Conservation (phyloP, 2,329 filamentous ascomycete genomes). For the Exophiala mesophila region DNA sequence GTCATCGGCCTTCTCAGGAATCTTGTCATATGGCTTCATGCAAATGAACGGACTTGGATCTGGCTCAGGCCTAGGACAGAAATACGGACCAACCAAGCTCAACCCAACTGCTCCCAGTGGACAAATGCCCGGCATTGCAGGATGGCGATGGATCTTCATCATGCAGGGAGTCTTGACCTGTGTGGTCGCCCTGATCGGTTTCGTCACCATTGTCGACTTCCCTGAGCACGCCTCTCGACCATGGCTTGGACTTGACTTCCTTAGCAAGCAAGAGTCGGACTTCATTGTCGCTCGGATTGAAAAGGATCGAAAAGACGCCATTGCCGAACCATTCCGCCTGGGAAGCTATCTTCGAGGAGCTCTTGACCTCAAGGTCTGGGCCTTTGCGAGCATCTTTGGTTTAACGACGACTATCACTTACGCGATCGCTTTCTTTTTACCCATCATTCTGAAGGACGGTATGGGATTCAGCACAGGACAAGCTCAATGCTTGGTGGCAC, state of each 20-base stretch:
- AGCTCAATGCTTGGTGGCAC: constrained; percentile 67
- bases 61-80: neutral
- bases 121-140: constrained; percentile 42
- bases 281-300: constrained; percentile 45
- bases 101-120: constrained; percentile 7
- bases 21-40: constrained; percentile 38
- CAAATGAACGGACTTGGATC: constrained; percentile 28
- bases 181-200: constrained; percentile 24
- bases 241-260: constrained; percentile 27
- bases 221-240: constrained; percentile 20
- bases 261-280: constrained; percentile 21
- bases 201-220: constrained; percentile 32
- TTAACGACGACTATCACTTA: constrained; percentile 66
- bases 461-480: constrained; percentile 61
- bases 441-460: constrained; percentile 62
- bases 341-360: constrained; percentile 45
- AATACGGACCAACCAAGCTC: neutral
- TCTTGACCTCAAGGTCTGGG: constrained; percentile 52
- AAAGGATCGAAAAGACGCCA: constrained; percentile 50
- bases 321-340: constrained; percentile 44
- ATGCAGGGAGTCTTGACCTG: constrained; percentile 44
- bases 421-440: constrained; percentile 73
- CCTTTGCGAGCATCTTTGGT: constrained; percentile 48
- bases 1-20: constrained; percentile 44
- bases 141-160: constrained; percentile 59